Conservation (phyloP, 441 rosid species). For the Euphorbia corollata region DNA sequence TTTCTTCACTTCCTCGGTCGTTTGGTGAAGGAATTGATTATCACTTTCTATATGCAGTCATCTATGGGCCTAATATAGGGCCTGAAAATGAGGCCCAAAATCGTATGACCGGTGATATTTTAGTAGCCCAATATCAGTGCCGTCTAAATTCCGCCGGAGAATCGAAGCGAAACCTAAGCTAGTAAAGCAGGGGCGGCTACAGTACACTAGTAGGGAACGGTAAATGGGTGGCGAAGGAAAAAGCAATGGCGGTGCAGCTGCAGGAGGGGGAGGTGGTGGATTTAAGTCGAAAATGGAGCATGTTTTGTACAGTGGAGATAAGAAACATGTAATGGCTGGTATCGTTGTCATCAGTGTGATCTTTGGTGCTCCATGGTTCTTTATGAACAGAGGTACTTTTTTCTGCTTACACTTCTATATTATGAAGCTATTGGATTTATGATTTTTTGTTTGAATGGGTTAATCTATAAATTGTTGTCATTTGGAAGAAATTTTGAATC, state of each 20-base stretch:
- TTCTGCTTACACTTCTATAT: neutral
- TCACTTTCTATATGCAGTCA: neutral
- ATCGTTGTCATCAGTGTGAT: slow-evolving; percentile 40
- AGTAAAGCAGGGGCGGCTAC: neutral
- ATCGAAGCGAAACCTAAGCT: neutral
- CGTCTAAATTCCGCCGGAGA: neutral
- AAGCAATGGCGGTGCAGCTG: slow-evolving; percentile 17
- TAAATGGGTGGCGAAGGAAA: slow-evolving; percentile 38
- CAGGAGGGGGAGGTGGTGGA: slow-evolving; percentile 24
- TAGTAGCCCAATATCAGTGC: neutral
- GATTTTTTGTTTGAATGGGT: neutral
- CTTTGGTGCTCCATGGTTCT: slow-evolving; percentile 64
- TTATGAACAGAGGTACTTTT: slow-evolving; percentile 51
- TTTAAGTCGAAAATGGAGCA: slow-evolving; percentile 51
- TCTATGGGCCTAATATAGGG: neutral
- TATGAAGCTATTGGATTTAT: neutral
- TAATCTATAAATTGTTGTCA: neutral
- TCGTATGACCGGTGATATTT: neutral
- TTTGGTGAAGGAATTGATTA: neutral
- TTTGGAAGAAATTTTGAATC: neutral
- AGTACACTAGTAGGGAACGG: neutral
- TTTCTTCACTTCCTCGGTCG: neutral
- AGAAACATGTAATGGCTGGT: slow-evolving; percentile 71
- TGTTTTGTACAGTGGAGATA: slow-evolving; percentile 67
- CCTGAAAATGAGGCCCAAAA: slow-evolving; percentile 6